Conservation (phyloP, 1,284 basidiomycete genomes). For the Hymenochaete sp. region DNA sequence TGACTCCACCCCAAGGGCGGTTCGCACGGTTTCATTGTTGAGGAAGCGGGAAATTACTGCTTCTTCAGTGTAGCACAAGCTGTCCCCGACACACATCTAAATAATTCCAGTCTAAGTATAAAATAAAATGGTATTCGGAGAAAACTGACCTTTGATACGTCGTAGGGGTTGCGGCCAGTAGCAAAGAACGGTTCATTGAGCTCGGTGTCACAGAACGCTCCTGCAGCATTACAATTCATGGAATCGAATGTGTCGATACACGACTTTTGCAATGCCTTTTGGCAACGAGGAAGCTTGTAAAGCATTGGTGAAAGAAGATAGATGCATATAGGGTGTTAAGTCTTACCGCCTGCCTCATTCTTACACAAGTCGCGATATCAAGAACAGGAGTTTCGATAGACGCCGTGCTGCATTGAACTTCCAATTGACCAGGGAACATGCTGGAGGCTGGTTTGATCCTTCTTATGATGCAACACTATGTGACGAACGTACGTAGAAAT, state of each 20-base stretch:
- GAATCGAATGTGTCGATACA: constrained; percentile 52
- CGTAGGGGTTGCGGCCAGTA: constrained; percentile 42
- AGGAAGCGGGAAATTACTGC: constrained; percentile 44
- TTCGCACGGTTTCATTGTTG: constrained; percentile 45
- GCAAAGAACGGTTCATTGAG: constrained; percentile 31
- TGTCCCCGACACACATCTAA: constrained; percentile 41
- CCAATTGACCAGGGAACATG: constrained; percentile 50
- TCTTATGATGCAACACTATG: too few species aligned
- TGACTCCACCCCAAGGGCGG: constrained; percentile 48
- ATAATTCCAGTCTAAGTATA: constrained; percentile 1
- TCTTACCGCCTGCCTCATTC: constrained; percentile 51
- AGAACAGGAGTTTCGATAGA: constrained; percentile 50
- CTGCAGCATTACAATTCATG: constrained; percentile 52
- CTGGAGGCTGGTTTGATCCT: too few species aligned
- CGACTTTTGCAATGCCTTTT: constrained; percentile 34
- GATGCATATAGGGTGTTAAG: too few species aligned
- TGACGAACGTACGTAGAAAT: constrained; percentile 42
- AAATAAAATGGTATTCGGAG: constrained; percentile 16
- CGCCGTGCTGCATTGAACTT: constrained; percentile 52
- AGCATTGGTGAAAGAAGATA: background rate
- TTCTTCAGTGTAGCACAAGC: constrained; percentile 51
- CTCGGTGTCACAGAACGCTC: constrained; percentile 50
- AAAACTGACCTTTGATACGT: constrained; percentile 52
- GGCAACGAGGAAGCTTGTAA: constrained; percentile 49
- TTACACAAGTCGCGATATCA: constrained; percentile 45